Conservation (phyloP, 2,329 filamentous ascomycete genomes). For the Colletotrichum tropicale region DNA sequence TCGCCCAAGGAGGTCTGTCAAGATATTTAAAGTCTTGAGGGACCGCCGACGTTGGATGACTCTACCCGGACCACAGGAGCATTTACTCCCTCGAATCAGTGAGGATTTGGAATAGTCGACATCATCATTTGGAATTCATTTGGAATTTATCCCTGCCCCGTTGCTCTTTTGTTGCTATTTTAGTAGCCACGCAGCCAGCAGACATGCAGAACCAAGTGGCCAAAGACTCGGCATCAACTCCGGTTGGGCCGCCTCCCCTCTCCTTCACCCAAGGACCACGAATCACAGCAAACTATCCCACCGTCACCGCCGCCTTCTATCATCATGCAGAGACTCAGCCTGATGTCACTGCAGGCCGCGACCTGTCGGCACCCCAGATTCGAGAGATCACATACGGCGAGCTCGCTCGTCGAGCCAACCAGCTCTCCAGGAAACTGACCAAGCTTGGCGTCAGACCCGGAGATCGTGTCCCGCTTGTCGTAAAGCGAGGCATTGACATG, state of each 20-base stretch:
- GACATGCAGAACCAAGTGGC: neutral
- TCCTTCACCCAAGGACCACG: constrained; percentile 4
- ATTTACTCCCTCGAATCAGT: neutral
- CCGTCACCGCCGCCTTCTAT: constrained; percentile 22
- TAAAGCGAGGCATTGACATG: constrained; percentile 60
- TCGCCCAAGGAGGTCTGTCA: neutral
- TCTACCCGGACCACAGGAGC: constrained; percentile 3
- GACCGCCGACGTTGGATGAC: neutral
- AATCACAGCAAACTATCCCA: constrained; percentile 1
- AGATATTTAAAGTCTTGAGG: constrained; percentile 12
- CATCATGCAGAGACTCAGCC: constrained; percentile 37
- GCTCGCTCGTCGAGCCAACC: constrained; percentile 45
- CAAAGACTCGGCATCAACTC: neutral
- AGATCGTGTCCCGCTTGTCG: constrained; percentile 56
- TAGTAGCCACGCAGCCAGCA: neutral
- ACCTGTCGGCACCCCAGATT: constrained; percentile 28
- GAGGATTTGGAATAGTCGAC: constrained; percentile 8
- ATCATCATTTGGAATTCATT: constrained; percentile 1
- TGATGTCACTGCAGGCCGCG: constrained; percentile 40
- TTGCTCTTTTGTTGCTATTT: constrained; percentile 10
- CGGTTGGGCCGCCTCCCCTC: constrained; percentile 2
- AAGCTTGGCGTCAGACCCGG: constrained; percentile 42
- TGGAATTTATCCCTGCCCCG: constrained; percentile 5
- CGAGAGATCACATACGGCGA: constrained; percentile 45
- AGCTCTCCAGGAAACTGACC: constrained; percentile 43